These are phyloP conservation scores for Suhomyces sp. DNA, from an alignment of 805 yeast species.

Conservation along the genomic window DNA sequence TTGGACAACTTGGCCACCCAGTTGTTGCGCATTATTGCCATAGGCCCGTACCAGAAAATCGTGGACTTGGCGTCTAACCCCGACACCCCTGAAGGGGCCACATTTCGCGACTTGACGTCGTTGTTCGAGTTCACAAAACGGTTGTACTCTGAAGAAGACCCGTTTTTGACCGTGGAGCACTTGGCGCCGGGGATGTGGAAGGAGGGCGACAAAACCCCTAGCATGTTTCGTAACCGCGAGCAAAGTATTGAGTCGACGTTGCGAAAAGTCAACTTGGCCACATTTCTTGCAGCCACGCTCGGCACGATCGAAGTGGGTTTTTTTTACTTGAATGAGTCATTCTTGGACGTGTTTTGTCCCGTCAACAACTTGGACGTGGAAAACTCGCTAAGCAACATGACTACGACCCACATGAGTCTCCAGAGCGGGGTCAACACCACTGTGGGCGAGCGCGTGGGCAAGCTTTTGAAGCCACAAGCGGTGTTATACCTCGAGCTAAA, in stretches of 20 bases:
- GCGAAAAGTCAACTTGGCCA: constrained; percentile 82
- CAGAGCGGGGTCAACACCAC: constrained; percentile 33
- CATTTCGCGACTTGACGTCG: constrained; percentile 65
- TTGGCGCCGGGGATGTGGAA: constrained; percentile 72
- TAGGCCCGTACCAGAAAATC: constrained; percentile 73
- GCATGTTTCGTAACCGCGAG: constrained; percentile 57
- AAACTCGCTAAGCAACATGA: constrained; percentile 38
- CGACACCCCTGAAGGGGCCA: constrained; percentile 64
- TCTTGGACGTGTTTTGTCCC: constrained; percentile 85
- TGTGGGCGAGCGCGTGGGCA: constrained; percentile 47
- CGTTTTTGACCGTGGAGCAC: constrained; percentile 67
- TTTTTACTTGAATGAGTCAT: constrained; percentile 77
- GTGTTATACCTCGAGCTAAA: constrained; percentile 79
- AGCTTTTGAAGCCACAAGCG: constrained; percentile 77
- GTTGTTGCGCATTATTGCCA: constrained; percentile 65
- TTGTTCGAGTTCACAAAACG: constrained; percentile 74
- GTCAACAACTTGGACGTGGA: constrained; percentile 53
- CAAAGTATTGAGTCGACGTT: constrained; percentile 62
- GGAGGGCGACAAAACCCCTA: constrained; percentile 57
- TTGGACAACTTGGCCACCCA: constrained; percentile 83
- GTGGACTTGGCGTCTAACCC: constrained; percentile 64
- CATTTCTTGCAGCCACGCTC: constrained; percentile 81
- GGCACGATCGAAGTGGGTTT: constrained; percentile 87
- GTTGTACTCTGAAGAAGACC: constrained; percentile 67
- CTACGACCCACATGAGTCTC: constrained; percentile 25